Evolutionary conservation across 306 rosid species (phyloP).

Genomic region (Quercus robur): DNA sequence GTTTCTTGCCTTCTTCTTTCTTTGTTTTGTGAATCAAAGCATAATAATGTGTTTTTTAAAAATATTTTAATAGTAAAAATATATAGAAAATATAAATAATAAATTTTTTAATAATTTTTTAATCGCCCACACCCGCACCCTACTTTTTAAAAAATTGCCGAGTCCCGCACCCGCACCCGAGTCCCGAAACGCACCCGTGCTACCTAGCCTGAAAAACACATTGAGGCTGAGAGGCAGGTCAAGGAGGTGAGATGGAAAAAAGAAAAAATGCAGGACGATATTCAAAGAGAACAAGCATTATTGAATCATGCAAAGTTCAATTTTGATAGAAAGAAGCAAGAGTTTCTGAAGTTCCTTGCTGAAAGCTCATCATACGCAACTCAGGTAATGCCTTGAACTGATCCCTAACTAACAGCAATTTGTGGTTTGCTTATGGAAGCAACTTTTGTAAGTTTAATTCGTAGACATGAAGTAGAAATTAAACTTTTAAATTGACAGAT

Average conservation of each 20-base stretch:
- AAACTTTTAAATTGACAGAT: not conserved
- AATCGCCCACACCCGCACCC: no score
- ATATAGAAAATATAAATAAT: no score
- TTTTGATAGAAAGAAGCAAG: constrained; percentile 60
- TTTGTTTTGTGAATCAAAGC: no score
- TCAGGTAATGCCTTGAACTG: constrained; percentile 46
- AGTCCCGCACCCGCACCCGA: no score
- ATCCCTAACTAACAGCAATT: not conserved
- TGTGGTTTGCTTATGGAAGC: not conserved
- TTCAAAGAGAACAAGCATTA: constrained; percentile 53
- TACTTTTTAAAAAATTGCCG: no score
- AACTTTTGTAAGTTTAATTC: not conserved
- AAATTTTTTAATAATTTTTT: no score
- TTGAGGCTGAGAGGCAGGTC: constrained; percentile 55
- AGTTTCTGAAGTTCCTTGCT: constrained; percentile 65
- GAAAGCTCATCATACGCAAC: constrained; percentile 68
- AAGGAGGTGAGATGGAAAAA: constrained; percentile 50
- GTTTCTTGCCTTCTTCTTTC: no score
- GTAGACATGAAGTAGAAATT: not conserved
- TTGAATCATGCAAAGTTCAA: constrained; percentile 54
- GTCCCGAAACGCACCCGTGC: no score
- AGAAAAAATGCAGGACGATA: constrained; percentile 58
- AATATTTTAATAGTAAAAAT: no score
- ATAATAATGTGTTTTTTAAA: no score
- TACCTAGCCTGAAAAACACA: constrained; percentile 35